Conservation (phyloP, 441 rosid genomes). For the Kokia cookei region DNA sequence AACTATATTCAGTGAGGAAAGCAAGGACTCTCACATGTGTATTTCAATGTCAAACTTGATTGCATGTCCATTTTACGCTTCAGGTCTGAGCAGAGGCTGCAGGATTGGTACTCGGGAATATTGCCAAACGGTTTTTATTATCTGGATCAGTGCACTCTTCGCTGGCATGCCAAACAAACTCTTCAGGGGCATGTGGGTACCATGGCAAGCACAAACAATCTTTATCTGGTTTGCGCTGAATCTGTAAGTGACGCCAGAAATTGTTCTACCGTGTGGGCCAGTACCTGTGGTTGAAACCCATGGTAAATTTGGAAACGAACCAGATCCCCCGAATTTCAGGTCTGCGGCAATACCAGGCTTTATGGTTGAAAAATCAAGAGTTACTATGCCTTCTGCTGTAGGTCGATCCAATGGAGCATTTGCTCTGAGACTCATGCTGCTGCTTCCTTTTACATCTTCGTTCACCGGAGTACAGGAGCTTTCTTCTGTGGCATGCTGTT, state of each 20-base stretch:
- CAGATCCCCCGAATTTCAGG: conserved; percentile 82
- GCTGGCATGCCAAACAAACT: conserved; percentile 79
- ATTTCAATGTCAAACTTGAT: neutral
- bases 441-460: conserved; percentile 41
- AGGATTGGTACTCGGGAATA: conserved; percentile 38
- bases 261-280: conserved; percentile 77
- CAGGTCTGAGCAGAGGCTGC: conserved; percentile 86
- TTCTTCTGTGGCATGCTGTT: conserved; percentile 66
- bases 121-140: conserved; percentile 35
- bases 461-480: conserved; percentile 52
- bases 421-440: conserved; percentile 25
- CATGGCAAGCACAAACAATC: conserved; percentile 95
- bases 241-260: conserved; percentile 81
- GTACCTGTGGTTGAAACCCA: conserved; percentile 92
- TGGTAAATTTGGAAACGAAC: conserved; percentile 78
- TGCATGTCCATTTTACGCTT: conserved; percentile 4
- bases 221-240: conserved; percentile 64
- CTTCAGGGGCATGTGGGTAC: conserved; percentile 85
- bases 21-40: neutral
- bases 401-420: conserved; percentile 34
- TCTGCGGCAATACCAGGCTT: conserved; percentile 80
- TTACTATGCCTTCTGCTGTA: conserved; percentile 28
- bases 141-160: conserved; percentile 57
- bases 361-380: conserved; percentile 63
- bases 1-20: neutral